Conservation (phyloP, 257 asterid genomes). For the Solanum phureja region DNA sequence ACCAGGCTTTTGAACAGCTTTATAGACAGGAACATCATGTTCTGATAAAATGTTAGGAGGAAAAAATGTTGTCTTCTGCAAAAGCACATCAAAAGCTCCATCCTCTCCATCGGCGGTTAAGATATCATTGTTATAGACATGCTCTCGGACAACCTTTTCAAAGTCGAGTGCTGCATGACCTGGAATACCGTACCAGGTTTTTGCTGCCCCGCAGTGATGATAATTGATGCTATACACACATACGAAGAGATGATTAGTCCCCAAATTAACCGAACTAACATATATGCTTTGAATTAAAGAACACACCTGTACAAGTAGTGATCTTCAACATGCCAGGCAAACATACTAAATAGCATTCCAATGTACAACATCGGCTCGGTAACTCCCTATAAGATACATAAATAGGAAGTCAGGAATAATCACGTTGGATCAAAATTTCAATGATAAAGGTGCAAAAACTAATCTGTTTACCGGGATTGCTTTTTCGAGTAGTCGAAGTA, state of each 20-base stretch:
- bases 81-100: conserved; percentile 92
- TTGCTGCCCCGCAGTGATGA: conserved; percentile 98
- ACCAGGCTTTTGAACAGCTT: conserved; percentile 96
- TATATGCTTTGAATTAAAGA: neutral
- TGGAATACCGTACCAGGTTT: conserved; percentile 98
- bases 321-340: conserved; percentile 99
- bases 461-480: conserved; percentile 63
- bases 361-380: conserved; percentile 99
- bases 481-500: conserved; percentile 82
- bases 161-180: conserved; percentile 85
- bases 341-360: conserved; percentile 97
- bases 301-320: conserved; percentile 87
- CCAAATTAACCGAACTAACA: neutral
- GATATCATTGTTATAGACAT: conserved; percentile 64
- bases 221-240: conserved; percentile 66
- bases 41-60: conserved; percentile 77
- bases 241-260: neutral
- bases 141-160: conserved; percentile 74
- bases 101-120: conserved; percentile 77
- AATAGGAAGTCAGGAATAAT: neutral
- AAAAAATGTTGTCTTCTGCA: conserved; percentile 91
- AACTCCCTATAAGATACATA: conserved; percentile 58
- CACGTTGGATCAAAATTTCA: neutral
- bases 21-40: conserved; percentile 80
- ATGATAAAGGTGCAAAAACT: neutral